phyloP scores from a whole-genome alignment of 257 asterid species.

The Solanum chaucha region DNA sequence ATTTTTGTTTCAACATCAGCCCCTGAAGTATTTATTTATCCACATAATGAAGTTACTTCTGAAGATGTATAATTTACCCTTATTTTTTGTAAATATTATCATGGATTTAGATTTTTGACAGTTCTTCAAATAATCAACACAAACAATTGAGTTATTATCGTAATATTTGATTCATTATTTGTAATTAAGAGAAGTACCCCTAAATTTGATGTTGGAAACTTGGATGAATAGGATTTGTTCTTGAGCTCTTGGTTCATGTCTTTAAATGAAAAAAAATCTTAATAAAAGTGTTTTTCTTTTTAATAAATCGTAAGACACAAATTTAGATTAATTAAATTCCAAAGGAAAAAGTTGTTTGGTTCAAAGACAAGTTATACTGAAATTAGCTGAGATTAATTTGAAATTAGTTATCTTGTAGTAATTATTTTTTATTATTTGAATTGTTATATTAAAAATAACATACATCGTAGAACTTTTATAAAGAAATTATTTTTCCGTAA shows the following conservation, averaged over 20 bases:
- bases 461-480: too few relatives aligned
- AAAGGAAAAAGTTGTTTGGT: too few relatives aligned
- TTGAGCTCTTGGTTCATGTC: neutral
- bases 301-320: too few relatives aligned
- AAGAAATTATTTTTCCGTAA: too few relatives aligned
- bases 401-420: neutral
- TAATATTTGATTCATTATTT: neutral
- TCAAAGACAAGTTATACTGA: neutral
- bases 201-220: neutral
- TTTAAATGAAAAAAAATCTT: too few relatives aligned
- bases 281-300: too few relatives aligned
- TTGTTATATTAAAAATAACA: too few relatives aligned
- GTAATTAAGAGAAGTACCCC: too few relatives aligned
- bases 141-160: neutral
- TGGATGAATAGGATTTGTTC: too few relatives aligned
- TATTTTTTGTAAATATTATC: neutral
- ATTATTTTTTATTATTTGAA: too few relatives aligned
- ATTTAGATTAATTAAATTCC: too few relatives aligned
- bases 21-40: neutral
- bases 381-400: too few relatives aligned
- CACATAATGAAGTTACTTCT: neutral
- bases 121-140: neutral
- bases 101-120: neutral
- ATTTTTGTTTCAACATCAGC: neutral
- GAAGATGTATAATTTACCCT: neutral